Conservation (phyloP, 2,329 filamentous ascomycete genomes). For the Hortaea werneckii region DNA sequence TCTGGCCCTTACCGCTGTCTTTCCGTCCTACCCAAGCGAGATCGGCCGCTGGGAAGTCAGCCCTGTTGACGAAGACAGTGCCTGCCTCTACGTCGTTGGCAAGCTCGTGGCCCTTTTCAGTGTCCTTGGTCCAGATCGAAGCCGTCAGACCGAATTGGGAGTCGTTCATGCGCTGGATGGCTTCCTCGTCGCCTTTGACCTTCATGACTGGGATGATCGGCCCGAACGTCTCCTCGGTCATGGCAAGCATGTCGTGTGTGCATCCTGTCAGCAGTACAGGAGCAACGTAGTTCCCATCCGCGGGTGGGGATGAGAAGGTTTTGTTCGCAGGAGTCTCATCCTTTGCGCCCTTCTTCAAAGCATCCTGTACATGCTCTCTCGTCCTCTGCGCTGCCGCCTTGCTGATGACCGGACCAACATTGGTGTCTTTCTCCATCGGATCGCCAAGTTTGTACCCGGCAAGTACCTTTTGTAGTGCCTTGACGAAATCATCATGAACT, state of each 20-base stretch:
- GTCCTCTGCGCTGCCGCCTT: slow-evolving; percentile 68
- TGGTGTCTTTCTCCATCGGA: slow-evolving; percentile 65
- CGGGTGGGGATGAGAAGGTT: slow-evolving; percentile 60
- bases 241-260: slow-evolving; percentile 73
- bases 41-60: slow-evolving; percentile 78
- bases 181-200: slow-evolving; percentile 71
- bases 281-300: slow-evolving; percentile 79
- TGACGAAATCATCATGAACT: slow-evolving; percentile 73
- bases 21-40: slow-evolving; percentile 71
- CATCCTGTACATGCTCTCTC: slow-evolving; percentile 69
- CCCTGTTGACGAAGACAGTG: slow-evolving; percentile 91
- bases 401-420: slow-evolving; percentile 83
- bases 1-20: slow-evolving; percentile 86
- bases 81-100: slow-evolving; percentile 78
- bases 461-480: slow-evolving; percentile 69
- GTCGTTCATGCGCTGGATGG: slow-evolving; percentile 81
- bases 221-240: slow-evolving; percentile 92
- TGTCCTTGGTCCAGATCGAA: slow-evolving; percentile 95
- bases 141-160: slow-evolving; percentile 89
- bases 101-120: slow-evolving; percentile 61
- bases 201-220: slow-evolving; percentile 86
- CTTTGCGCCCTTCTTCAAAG: slow-evolving; percentile 70
- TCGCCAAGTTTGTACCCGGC: slow-evolving; percentile 76
- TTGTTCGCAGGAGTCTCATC: slow-evolving; percentile 75
- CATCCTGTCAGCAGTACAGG: slow-evolving; percentile 74